These are phyloP conservation scores for Myxozyma geophila DNA, from an alignment of 805 yeast genomes.

Conservation along the genomic window DNA sequence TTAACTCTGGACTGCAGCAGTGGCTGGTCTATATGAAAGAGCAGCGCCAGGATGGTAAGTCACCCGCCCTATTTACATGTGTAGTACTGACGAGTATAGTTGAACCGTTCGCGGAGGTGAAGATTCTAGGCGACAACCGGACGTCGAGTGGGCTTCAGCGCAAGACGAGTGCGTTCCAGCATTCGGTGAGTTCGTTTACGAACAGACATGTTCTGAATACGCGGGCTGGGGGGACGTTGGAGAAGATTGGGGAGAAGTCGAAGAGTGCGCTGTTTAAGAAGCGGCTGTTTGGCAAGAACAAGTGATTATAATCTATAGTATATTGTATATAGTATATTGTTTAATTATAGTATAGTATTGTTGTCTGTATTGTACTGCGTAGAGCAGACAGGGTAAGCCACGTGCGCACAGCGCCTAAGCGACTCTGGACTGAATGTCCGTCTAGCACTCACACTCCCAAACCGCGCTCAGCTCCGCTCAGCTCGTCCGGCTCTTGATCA, in stretches of 20 bases:
- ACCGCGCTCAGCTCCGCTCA: too few species aligned
- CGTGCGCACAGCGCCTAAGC: too few species aligned
- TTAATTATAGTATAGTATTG: too few species aligned
- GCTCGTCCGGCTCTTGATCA: too few species aligned
- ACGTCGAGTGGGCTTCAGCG: constrained; percentile 14
- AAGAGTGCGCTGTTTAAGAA: constrained; percentile 20
- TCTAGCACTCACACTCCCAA: too few species aligned
- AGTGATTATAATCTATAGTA: neutral
- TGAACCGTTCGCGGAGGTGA: constrained; percentile 12
- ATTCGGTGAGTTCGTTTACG: constrained; percentile 22
- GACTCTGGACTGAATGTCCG: too few species aligned
- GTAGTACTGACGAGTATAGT: constrained; percentile 9
- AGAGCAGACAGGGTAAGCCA: too few species aligned
- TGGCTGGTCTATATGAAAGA: constrained; percentile 31
- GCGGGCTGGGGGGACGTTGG: constrained; percentile 27
- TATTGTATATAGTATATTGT: neutral
- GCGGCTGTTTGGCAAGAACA: constrained; percentile 19
- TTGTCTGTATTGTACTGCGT: too few species aligned
- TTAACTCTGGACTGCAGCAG: constrained; percentile 21
- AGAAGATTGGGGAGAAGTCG: constrained; percentile 26
- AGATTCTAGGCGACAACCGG: neutral
- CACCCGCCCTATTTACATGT: neutral
- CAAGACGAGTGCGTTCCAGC: constrained; percentile 28
- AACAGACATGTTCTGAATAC: constrained; percentile 23
- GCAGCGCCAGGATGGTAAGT: constrained; percentile 27